These are phyloP conservation scores for Casuarina glauca DNA, from an alignment of 306 rosid species.

Conservation along the genomic window DNA sequence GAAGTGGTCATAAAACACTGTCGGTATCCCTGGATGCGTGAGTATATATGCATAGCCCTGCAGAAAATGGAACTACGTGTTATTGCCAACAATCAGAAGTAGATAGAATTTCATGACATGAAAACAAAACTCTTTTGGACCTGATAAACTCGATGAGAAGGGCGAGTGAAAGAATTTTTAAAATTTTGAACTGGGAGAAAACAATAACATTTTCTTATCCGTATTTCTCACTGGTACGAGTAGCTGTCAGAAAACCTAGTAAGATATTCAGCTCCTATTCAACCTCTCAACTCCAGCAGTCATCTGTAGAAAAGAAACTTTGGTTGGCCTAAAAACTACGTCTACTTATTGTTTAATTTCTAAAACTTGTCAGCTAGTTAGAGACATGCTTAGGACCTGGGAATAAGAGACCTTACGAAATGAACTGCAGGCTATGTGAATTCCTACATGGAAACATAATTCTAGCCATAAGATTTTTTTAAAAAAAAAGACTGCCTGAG, in stretches of 20 bases:
- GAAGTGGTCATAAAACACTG: constrained; percentile 89
- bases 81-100: constrained; percentile 1
- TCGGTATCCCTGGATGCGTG: constrained; percentile 92
- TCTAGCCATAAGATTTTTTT: neutral
- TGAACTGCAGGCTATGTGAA: neutral
- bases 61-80: neutral
- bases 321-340: neutral
- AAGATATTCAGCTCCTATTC: neutral
- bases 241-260: neutral
- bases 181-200: neutral
- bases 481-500: neutral
- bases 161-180: neutral
- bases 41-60: constrained; percentile 93
- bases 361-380: too few relatives aligned
- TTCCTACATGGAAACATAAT: neutral
- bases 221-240: too few relatives aligned
- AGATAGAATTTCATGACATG: neutral
- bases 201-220: neutral
- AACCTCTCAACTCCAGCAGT: neutral
- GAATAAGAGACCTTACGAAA: neutral
- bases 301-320: neutral
- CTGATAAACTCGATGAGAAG: neutral
- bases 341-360: too few relatives aligned
- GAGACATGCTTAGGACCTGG: neutral
- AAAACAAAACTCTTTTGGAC: neutral